A percentile compares a stretch with the other conserved stretches of the same genome.
Evolutionary conservation across 768 basidiomycete species (phyloP).

Genomic region (Boletus rubroflammeus): DNA sequence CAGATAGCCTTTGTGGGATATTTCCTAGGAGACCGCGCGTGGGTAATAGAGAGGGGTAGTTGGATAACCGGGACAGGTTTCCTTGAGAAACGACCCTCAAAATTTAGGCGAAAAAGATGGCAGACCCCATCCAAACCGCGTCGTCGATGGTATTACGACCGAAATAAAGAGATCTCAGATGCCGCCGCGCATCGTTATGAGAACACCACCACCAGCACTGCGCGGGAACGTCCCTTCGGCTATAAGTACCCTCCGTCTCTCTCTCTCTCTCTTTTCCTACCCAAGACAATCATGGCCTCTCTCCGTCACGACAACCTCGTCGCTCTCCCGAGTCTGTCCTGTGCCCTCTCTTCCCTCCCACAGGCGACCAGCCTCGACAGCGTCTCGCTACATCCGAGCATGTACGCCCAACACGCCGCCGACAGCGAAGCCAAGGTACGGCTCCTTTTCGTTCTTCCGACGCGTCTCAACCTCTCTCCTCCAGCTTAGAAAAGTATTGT

Average conservation of each 20-base stretch:
- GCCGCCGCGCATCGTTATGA: constrained; percentile 25
- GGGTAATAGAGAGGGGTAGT: constrained; percentile 5
- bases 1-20: constrained; percentile 3
- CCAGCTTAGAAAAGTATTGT: constrained; percentile 63
- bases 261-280: background rate
- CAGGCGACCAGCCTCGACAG: constrained; percentile 67
- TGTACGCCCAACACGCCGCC: constrained; percentile 64
- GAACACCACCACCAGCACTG: constrained; percentile 6
- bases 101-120: constrained; percentile 30
- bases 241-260: constrained; percentile 16
- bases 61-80: constrained; percentile 3
- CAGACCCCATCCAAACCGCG: background rate
- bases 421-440: constrained; percentile 76
- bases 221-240: constrained; percentile 1
- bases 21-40: constrained; percentile 34
- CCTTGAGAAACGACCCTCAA: constrained; percentile 21
- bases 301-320: constrained; percentile 52
- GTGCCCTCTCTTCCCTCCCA: constrained; percentile 62
- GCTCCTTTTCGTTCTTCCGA: too few species aligned
- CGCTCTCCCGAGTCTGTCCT: constrained; percentile 71
- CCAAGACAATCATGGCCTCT: constrained; percentile 28
- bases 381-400: constrained; percentile 63
- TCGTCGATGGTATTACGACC: constrained; percentile 20
- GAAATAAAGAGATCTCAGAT: constrained; percentile 25
- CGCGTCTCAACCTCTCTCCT: constrained; percentile 8